Base-by-base conservation (phyloP, 192 early-diverging fungal species). In the Martensiomyces pterosporus region DNA sequence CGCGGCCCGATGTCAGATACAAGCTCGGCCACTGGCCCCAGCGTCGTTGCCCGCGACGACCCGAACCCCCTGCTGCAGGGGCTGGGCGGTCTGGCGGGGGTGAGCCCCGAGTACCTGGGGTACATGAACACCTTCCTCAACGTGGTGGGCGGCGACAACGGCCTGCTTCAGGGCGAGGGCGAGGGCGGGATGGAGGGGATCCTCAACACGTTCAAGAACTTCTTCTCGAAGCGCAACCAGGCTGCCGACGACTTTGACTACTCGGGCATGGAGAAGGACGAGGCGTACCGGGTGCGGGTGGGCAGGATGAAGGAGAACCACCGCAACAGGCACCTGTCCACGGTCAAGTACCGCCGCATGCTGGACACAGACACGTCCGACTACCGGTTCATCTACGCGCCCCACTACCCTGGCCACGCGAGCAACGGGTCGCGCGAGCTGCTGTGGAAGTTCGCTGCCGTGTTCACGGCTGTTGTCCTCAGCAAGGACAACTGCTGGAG, bases 401-500 rank as follows among this genome's bases (percentile, higher is more conserved):
- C 73, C 64, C 69, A 63, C 47, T 73, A 64, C 17, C 64, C 75
- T 14, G 47, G 46, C 5, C 68, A 76, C 45, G 75, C 78, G 10
- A 66, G 57, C 3, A 78, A 82, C 26, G 74, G 80, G 14, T 63
- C 80, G n/a, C 75, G 79, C 12, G 37, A 76, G 39, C 77, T 85
- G 75, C 54, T 73, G 35, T 72, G 65, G 53, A 83, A 83, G 63
- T 61, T 85, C 13, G 16, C 71, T 16, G 66, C 57, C 4, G 65
- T 83, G 7, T 22, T 78, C 1, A 52, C 72, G 16, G 59, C 76
- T 0, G 69, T 73, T 0, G 33, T 80, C 23, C 52, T 83, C 34
- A 50, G 70, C 13, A 85, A 83, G 60, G 81, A 85, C 46, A 85
- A 82, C 51, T 85, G 83, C 54, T 68, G 81, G 60, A 66, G 74